Conservation (phyloP, 2,329 filamentous ascomycete genomes). For the Cladosporium sp. region DNA sequence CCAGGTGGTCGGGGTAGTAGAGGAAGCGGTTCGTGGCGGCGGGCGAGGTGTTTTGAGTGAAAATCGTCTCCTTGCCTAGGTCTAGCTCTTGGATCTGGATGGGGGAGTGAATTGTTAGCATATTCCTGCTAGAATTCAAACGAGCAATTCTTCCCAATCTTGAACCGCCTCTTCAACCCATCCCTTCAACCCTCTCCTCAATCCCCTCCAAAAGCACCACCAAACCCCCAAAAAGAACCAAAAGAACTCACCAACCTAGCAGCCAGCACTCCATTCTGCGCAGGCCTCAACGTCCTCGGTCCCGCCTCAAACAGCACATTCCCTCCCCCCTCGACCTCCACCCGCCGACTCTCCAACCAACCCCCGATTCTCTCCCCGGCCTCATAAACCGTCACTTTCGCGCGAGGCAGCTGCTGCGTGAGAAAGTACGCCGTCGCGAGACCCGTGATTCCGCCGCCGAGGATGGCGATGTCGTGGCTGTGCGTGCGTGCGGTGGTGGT, state of each 20-base stretch:
- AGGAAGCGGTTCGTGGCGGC: constrained; percentile 66
- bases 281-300: constrained; percentile 67
- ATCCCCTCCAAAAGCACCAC: background rate
- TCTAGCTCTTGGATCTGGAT: constrained; percentile 57
- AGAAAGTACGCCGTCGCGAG: constrained; percentile 75
- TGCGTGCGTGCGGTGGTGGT: background rate
- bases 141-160: too few relatives aligned
- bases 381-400: constrained; percentile 79
- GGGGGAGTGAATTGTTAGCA: too few relatives aligned
- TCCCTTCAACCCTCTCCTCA: constrained; percentile 18
- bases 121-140: too few relatives aligned
- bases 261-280: constrained; percentile 58
- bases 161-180: too few relatives aligned
- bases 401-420: constrained; percentile 59
- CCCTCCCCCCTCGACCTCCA: constrained; percentile 46
- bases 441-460: constrained; percentile 81
- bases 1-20: constrained; percentile 82
- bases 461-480: constrained; percentile 34
- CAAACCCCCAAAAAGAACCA: background rate
- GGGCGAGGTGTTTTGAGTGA: constrained; percentile 46
- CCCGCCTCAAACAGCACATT: constrained; percentile 76
- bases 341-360: constrained; percentile 68
- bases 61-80: constrained; percentile 53
- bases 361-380: constrained; percentile 66
- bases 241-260: constrained; percentile 61